Conservation (phyloP, 2,329 filamentous ascomycete genomes). For the Penicillium sp. region DNA sequence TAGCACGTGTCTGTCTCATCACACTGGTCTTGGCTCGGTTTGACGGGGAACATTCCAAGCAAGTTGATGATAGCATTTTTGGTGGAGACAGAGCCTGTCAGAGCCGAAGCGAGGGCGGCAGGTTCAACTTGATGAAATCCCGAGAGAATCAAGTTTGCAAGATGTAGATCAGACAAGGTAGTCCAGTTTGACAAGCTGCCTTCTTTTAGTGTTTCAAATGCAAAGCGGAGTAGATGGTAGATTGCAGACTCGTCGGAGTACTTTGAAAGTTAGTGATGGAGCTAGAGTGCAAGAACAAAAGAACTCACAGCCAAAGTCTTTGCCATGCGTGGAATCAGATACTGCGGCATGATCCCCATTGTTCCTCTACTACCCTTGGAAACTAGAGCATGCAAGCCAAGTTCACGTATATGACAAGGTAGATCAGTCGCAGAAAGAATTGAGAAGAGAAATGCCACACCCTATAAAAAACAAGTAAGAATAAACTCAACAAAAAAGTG, state of each 20-base stretch:
- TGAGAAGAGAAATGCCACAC: conserved; percentile 30
- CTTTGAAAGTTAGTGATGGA: conserved; percentile 11
- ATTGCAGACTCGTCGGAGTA: conserved; percentile 23
- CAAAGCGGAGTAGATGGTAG: conserved; percentile 23
- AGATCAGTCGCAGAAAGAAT: conserved; percentile 26
- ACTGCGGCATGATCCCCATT: conserved; percentile 23
- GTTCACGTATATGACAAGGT: conserved; percentile 26
- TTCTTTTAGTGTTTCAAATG: conserved; percentile 22
- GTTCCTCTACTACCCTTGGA: conserved; percentile 23
- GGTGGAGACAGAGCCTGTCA: conserved; percentile 14
- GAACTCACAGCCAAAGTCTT: conserved; percentile 41
- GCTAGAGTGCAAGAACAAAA: background rate
- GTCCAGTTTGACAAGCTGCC: background rate
- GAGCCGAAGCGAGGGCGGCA: conserved; percentile 5
- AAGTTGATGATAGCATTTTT: conserved; percentile 18
- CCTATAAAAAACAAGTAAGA: conserved; percentile 23
- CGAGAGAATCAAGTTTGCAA: conserved; percentile 26
- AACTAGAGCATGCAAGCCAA: conserved; percentile 27
- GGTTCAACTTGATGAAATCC: conserved; percentile 21
- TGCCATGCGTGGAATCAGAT: conserved; percentile 30
- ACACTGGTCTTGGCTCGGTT: conserved; percentile 18
- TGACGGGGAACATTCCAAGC: conserved; percentile 23
- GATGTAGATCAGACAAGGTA: conserved; percentile 18
- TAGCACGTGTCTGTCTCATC: conserved; percentile 20
- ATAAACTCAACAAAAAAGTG: background rate